These are phyloP conservation scores for Friedmanniomyces simplex DNA, from an alignment of 495 filamentous ascomycete species.

Conservation along the genomic window DNA sequence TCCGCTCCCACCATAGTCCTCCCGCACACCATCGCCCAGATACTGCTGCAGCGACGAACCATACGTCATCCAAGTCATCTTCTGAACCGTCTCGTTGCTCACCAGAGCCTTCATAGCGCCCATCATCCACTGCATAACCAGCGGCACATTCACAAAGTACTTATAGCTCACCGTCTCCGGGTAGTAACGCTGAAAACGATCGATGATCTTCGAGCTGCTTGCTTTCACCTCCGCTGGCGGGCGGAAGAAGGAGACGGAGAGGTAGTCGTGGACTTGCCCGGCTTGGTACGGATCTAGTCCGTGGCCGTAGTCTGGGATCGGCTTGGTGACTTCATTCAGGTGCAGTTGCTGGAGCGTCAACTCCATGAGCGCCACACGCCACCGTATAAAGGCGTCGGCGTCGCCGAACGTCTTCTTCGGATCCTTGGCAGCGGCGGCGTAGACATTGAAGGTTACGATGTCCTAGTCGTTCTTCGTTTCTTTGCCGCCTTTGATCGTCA, in stretches of 20 bases:
- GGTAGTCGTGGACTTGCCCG: slow-evolving; percentile 84
- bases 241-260: slow-evolving; percentile 68
- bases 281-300: slow-evolving; percentile 71
- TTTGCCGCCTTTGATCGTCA: slow-evolving; percentile 33
- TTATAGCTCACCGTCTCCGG: slow-evolving; percentile 81
- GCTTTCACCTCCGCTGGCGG: slow-evolving; percentile 57
- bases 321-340: slow-evolving; percentile 51
- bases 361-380: slow-evolving; percentile 83
- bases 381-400: slow-evolving; percentile 61
- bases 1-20: slow-evolving; percentile 62
- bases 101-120: slow-evolving; percentile 68
- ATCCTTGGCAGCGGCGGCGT: slow-evolving; percentile 62
- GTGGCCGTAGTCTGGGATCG: slow-evolving; percentile 58
- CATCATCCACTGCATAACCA: slow-evolving; percentile 82
- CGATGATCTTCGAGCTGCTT: slow-evolving; percentile 66
- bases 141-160: slow-evolving; percentile 85
- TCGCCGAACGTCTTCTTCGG: slow-evolving; percentile 64
- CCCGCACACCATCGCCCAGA: slow-evolving; percentile 51
- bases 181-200: slow-evolving; percentile 61
- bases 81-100: slow-evolving; percentile 67
- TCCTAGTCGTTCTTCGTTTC: slow-evolving; percentile 36
- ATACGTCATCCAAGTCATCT: slow-evolving; percentile 73
- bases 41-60: slow-evolving; percentile 58
- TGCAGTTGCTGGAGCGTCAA: slow-evolving; percentile 59
- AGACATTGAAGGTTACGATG: slow-evolving; percentile 72